Conservation (phyloP, 805 yeast genomes). For the Priceomyces castillae region DNA sequence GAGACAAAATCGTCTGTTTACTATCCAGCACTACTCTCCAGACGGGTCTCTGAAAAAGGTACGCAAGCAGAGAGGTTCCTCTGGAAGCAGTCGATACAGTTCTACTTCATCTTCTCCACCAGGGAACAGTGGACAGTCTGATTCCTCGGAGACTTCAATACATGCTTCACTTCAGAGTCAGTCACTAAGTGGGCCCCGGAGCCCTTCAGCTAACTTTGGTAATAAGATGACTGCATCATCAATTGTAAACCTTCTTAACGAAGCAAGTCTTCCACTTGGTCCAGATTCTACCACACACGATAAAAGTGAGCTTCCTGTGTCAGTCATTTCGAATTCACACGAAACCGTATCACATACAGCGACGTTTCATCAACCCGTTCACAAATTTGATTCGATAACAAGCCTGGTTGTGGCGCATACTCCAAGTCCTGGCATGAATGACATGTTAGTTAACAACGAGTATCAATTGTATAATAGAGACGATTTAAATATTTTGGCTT, state of each 20-base stretch:
- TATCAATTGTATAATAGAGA: constrained; percentile 16
- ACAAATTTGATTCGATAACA: background rate
- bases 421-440: background rate
- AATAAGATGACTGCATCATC: constrained; percentile 3
- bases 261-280: constrained; percentile 2
- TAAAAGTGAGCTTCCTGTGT: background rate
- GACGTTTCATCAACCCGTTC: background rate
- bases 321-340: background rate
- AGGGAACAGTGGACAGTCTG: background rate
- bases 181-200: background rate
- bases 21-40: constrained; percentile 6
- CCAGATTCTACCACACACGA: background rate
- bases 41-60: background rate
- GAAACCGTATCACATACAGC: background rate
- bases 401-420: background rate
- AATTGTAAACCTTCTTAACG: constrained; percentile 5
- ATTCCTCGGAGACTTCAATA: background rate
- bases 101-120: background rate
- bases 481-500: constrained; percentile 36
- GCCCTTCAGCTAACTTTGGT: background rate
- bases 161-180: constrained; percentile 1
- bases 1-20: background rate
- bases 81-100: background rate
- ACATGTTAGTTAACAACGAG: background rate
- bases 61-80: background rate